Evolutionary conservation across 106 monocot species (phyloP), one percentile per base, ranked within the genome.

Genomic region (Dendrobium catenatum): DNA sequence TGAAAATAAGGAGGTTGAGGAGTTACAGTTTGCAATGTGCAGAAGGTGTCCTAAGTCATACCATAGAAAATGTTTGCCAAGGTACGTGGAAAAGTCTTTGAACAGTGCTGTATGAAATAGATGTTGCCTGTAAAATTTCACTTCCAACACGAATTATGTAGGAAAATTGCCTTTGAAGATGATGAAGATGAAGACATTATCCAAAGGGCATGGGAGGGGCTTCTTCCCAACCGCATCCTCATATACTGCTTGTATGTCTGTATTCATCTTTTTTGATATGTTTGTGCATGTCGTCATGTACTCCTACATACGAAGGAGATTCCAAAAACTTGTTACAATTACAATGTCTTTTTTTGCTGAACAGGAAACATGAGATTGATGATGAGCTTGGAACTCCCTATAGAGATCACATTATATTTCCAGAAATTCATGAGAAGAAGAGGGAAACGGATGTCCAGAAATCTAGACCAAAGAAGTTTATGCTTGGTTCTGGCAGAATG

Each of bases 51-150:
- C 99, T 42, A 93, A 82, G 66, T 83, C 99, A 55, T 99, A 99
- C 42, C 99, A 99, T 75, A 91, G 93, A 80, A 95, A 95, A 79
- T 99, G 99, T 76, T 86, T 99, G 76, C 99, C 95, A 43, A 93
- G 93, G 99, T 95, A 79, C 29, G 80, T 58, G 6, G 26, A 17
- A 81, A 51, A 9, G 9, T 1, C 29, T 70, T 70, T 70, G 70
- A 70, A 70, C 33, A 16, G 70, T 70, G 33, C 29, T 70, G 13
- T 70, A 33, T 70, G 70, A 33, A 70, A 37, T 70, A 70, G 31
- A 4, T 70, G 16, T 37, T 70, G 70, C 15, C 7, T 70, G 16
- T 70, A 70, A 70, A 27, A 10, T 3, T 20, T 75, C 19, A 44
- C 74, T 51, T 76, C 42, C 13, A 76, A 49, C 26, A 22, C 51